A percentile compares a stretch with the other conserved stretches of the same genome.
These are phyloP conservation scores for Colletotrichum chrysophilum DNA, from an alignment of 2,329 filamentous ascomycete genomes.

Conservation along the genomic window DNA sequence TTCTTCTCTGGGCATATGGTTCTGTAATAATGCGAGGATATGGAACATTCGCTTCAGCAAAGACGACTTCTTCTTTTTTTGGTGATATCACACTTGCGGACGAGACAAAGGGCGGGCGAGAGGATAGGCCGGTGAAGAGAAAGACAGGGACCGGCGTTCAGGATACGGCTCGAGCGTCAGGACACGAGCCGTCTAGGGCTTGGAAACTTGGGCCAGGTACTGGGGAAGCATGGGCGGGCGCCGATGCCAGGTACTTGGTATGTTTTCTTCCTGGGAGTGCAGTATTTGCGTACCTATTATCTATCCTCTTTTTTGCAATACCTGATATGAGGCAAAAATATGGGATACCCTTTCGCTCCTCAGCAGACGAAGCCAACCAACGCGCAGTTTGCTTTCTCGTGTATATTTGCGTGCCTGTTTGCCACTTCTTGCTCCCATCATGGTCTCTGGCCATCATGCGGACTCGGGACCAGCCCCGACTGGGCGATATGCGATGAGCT, in stretches of 20 bases:
- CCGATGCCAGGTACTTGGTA: slow-evolving; percentile 3
- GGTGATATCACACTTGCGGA: background rate
- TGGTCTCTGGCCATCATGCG: background rate
- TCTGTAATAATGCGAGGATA: slow-evolving; percentile 16
- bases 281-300: background rate
- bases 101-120: background rate
- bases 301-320: background rate
- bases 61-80: background rate
- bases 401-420: background rate
- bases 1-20: slow-evolving; percentile 7
- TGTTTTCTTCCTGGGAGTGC: background rate
- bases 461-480: background rate
- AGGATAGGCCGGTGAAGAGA: background rate
- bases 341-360: background rate
- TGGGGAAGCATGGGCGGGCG: background rate
- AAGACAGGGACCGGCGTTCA: background rate
- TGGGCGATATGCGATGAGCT: background rate
- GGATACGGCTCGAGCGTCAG: background rate
- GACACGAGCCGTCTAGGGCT: background rate
- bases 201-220: background rate
- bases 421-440: background rate
- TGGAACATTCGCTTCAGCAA: slow-evolving; percentile 20
- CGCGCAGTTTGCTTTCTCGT: background rate
- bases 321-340: background rate
- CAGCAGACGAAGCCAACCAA: background rate